Base-by-base conservation (phyloP, 1,139 yeast species). In the Blastobotrys indianensis region DNA sequence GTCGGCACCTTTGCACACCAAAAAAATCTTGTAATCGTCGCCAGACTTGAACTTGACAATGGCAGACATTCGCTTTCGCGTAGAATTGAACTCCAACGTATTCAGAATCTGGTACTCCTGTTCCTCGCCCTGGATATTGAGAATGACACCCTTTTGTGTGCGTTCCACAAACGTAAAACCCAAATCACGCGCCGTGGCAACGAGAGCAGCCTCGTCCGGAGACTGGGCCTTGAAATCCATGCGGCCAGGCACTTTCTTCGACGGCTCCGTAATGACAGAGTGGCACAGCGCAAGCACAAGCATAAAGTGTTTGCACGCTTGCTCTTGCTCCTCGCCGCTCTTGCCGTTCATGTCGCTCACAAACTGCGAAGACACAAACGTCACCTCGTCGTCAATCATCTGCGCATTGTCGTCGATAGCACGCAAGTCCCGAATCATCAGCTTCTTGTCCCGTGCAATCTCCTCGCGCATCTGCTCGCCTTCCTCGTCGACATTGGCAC, bases 131-230 rank as follows among this genome's bases (percentile, higher is more conserved):
- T 85, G 92, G 17, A 85, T 76, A 49, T 82, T 79, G 43, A 92
- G 66, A 33, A 80, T 67, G 23, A 87, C 72, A 38, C 88, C 85
- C 41, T 76, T 76, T 61, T 90, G 82, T 2, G 85, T 79, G 59
- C 95, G 78, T 42, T 78, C 85, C 37, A 79, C 70, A 63, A 92
- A 85, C 8, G 85, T 80, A 63, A 84, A 84, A 3, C 98, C 98
- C 59, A 87, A 71, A 63, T 92, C 97, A 58, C 95, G 77, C 0
- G 98, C 97, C 25, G 94, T 92, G 7, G 85, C 77, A 3, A 92
- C 98, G 50, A 92, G 76, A 0, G 98, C 97, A 35, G 95, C 94
- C 66, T 92, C 98, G 69, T 92, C 98, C 1, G 98, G 98, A n/a
- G 95, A 85, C 65, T 92, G 97, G 0, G 98, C 97, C 62, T 88